Conservation (phyloP, 176 grass and related monocot species). For the Oryza coarctata region DNA sequence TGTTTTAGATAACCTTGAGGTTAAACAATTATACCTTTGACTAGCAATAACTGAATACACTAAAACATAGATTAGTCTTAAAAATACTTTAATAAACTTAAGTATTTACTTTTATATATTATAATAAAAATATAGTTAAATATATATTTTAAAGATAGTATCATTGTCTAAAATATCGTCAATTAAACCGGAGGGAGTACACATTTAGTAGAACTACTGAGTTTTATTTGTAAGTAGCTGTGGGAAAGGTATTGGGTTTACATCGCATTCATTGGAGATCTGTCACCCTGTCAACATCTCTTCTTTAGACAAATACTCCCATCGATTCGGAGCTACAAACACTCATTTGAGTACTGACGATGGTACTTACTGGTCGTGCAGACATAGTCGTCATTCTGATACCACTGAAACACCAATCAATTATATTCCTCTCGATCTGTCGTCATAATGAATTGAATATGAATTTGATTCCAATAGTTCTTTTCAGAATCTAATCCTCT, state of each 20-base stretch:
- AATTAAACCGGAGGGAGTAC: too few relatives aligned
- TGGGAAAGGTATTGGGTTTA: background rate
- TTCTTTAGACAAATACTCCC: background rate
- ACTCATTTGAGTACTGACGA: background rate
- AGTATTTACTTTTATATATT: too few relatives aligned
- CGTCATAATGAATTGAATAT: background rate
- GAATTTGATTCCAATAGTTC: background rate
- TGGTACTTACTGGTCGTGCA: background rate
- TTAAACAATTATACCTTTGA: too few relatives aligned
- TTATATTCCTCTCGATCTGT: background rate
- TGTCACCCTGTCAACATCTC: background rate
- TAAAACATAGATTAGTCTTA: too few relatives aligned
- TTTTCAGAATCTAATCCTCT: background rate
- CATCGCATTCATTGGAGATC: background rate
- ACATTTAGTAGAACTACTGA: too few relatives aligned
- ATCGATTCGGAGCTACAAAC: too few relatives aligned
- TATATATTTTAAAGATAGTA: too few relatives aligned
- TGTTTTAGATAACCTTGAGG: too few relatives aligned
- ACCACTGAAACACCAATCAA: background rate
- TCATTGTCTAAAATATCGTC: too few relatives aligned
- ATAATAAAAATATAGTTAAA: too few relatives aligned
- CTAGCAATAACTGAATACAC: too few relatives aligned
- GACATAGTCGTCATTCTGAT: background rate
- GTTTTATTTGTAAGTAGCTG: background rate
- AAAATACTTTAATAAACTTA: too few relatives aligned